Evolutionary conservation across 768 basidiomycete species (phyloP).

Genomic region (Floccularia luteovirens): DNA sequence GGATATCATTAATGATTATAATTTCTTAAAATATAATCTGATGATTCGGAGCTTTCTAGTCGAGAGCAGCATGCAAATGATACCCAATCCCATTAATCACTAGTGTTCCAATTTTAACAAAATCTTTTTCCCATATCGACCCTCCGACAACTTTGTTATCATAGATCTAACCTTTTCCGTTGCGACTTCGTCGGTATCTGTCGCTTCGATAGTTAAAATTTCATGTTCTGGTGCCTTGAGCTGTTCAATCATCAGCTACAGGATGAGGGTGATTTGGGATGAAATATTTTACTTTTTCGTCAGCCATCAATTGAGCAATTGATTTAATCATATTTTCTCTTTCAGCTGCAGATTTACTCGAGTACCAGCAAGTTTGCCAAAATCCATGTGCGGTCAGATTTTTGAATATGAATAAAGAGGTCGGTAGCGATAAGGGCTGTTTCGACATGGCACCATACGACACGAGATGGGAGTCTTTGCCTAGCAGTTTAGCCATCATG

Average conservation of each 20-base stretch:
- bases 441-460: conserved; percentile 93
- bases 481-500: conserved; percentile 61
- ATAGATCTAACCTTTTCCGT: conserved; percentile 38
- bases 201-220: conserved; percentile 42
- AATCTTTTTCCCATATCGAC: conserved; percentile 34
- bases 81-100: conserved; percentile 10
- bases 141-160: conserved; percentile 30
- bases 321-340: conserved; percentile 41
- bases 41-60: too few relatives aligned
- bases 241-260: conserved; percentile 24
- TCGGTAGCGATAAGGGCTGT: conserved; percentile 68
- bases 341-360: conserved; percentile 36
- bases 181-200: conserved; percentile 28
- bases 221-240: conserved; percentile 65
- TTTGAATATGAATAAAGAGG: conserved; percentile 80
- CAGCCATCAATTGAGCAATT: conserved; percentile 44
- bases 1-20: conserved; percentile 2
- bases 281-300: conserved; percentile 35
- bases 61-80: conserved; percentile 2
- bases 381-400: conserved; percentile 71
- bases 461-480: conserved; percentile 62
- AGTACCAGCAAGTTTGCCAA: conserved; percentile 74
- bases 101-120: conserved; percentile 26
- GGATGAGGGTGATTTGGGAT: not conserved
- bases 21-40: too few relatives aligned